Evolutionary conservation across 2,329 filamentous ascomycete species (phyloP).

Genomic region (Polytolypa hystricis): DNA sequence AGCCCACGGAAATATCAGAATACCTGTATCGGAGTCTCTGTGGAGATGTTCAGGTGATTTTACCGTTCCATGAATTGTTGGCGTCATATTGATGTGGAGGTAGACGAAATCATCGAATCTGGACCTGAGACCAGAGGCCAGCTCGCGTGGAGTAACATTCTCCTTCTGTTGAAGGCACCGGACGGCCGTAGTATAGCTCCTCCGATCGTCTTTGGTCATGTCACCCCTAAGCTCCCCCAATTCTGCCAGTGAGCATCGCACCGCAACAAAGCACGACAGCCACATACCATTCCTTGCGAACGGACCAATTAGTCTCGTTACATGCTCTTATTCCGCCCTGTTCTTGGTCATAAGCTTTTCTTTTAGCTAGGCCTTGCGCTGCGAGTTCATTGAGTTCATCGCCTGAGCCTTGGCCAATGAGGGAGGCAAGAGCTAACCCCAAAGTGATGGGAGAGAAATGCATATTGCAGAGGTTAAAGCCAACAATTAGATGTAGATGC

Average conservation of each 20-base stretch:
- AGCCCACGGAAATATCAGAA: not conserved
- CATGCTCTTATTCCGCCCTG: not conserved
- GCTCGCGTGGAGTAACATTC: not conserved
- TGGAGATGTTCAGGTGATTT: no score
- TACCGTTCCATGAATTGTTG: constrained; percentile 5
- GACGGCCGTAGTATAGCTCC: constrained; percentile 8
- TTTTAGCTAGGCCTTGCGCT: not conserved
- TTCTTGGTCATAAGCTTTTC: not conserved
- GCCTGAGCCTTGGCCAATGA: not conserved
- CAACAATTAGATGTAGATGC: no score
- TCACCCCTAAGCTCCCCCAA: not conserved
- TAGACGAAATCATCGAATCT: constrained; percentile 8
- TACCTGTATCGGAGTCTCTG: not conserved
- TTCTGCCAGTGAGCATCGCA: not conserved
- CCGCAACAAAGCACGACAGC: not conserved
- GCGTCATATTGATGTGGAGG: constrained; percentile 7
- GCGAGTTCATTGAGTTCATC: not conserved
- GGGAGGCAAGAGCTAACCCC: not conserved
- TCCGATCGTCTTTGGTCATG: constrained; percentile 4
- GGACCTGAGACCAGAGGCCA: constrained; percentile 7
- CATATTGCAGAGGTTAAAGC: no score
- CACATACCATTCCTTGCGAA: constrained; percentile 3
- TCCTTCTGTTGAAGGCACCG: constrained; percentile 6
- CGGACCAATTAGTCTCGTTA: not conserved
- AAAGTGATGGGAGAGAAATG: not conserved